A percentile compares a stretch with the other conserved stretches of the same genome.
Conservation (phyloP, 371 early-diverging fungal genomes). For the Capniomyces stellatus region DNA sequence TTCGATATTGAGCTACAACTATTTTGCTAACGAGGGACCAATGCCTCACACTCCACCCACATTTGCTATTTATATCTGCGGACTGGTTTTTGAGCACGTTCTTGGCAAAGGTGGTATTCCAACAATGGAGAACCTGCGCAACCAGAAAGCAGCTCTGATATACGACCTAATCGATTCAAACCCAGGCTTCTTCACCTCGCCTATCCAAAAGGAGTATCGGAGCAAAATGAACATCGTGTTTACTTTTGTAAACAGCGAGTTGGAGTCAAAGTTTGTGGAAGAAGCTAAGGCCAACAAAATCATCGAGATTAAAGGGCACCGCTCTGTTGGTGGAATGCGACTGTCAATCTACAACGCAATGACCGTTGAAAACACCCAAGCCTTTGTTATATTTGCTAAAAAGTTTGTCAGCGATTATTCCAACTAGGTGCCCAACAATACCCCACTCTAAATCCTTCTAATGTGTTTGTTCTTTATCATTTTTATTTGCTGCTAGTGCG, state of each 20-base stretch:
- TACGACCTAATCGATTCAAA: slow-evolving; percentile 45
- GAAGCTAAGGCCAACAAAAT: slow-evolving; percentile 58
- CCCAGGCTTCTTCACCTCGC: slow-evolving; percentile 41
- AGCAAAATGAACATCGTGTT: slow-evolving; percentile 88
- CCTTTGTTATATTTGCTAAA: slow-evolving; percentile 45
- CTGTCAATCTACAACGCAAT: slow-evolving; percentile 89
- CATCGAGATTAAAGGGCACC: slow-evolving; percentile 86
- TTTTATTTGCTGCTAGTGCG: no score
- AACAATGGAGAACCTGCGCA: slow-evolving; percentile 39
- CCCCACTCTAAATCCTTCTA: no score
- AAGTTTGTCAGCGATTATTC: neutral
- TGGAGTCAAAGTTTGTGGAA: slow-evolving; percentile 62
- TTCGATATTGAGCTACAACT: slow-evolving; percentile 72
- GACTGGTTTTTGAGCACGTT: slow-evolving; percentile 69
- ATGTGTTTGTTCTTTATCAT: no score
- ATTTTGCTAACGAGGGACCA: slow-evolving; percentile 58
- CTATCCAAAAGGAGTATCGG: slow-evolving; percentile 42
- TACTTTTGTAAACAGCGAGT: slow-evolving; percentile 40
- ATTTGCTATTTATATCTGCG: slow-evolving; percentile 81
- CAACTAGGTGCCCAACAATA: neutral
- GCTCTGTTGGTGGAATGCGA: slow-evolving; percentile 83
- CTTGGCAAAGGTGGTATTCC: slow-evolving; percentile 55
- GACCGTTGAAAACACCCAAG: slow-evolving; percentile 58
- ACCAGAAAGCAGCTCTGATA: slow-evolving; percentile 41
- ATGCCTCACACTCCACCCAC: slow-evolving; percentile 95